Evolutionary conservation across 2,329 filamentous ascomycete genomes (phyloP).

Genomic region (Drechmeria coniospora): DNA sequence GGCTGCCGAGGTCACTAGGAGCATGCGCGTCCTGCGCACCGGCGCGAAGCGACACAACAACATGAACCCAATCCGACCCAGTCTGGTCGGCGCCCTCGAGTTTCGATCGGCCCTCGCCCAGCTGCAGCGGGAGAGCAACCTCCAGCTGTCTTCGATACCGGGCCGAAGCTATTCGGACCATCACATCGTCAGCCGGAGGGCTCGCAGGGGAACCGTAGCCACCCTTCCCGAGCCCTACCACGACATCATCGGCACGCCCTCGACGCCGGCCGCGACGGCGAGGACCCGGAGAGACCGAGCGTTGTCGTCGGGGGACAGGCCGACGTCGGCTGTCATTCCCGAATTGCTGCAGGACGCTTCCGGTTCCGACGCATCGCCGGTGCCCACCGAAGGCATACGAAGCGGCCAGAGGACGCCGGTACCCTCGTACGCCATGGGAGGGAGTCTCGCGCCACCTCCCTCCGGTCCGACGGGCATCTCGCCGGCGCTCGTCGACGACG

Average conservation of each 20-base stretch:
- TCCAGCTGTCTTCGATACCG: constrained; percentile 53
- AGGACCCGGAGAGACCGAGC: constrained; percentile 19
- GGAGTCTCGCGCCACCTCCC: constrained; percentile 27
- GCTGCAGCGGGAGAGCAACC: constrained; percentile 65
- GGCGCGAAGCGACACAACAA: constrained; percentile 43
- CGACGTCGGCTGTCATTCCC: constrained; percentile 6
- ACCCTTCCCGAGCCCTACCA: constrained; percentile 8
- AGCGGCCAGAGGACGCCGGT: constrained; percentile 12
- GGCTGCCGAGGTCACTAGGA: constrained; percentile 73
- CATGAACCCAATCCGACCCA: constrained; percentile 76
- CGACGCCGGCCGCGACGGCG: constrained; percentile 2
- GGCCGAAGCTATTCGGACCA: constrained; percentile 39
- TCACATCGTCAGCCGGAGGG: constrained; percentile 11
- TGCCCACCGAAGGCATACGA: constrained; percentile 6
- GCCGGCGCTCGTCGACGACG: not conserved
- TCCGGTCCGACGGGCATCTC: constrained; percentile 8
- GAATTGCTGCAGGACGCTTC: constrained; percentile 6
- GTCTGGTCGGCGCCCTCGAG: constrained; percentile 82
- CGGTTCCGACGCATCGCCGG: not conserved
- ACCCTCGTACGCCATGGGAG: constrained; percentile 20
- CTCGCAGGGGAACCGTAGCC: constrained; percentile 13
- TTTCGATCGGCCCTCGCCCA: constrained; percentile 86
- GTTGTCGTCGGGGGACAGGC: constrained; percentile 29
- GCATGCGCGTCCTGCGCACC: constrained; percentile 75
- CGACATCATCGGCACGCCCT: constrained; percentile 3